Percentiles rank a stretch among this genome's conserved stretches.
phyloP scores from a whole-genome alignment of 78 protist genomes.

The Dictyostelium brefeldianum region DNA sequence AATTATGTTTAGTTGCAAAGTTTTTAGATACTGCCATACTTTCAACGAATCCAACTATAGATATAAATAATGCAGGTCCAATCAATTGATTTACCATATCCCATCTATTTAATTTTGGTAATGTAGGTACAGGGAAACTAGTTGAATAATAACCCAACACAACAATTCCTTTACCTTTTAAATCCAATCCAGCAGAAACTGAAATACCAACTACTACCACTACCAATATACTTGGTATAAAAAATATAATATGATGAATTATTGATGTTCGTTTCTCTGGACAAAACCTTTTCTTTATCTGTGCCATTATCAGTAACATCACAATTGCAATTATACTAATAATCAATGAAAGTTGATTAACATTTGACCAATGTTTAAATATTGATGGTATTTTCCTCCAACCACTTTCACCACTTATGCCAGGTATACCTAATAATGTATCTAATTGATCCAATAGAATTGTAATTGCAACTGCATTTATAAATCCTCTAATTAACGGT shows the following conservation, averaged over 20 bases:
- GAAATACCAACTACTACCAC: slow-evolving; percentile 74
- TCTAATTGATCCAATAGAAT: slow-evolving; percentile 67
- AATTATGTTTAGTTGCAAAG: slow-evolving; percentile 62
- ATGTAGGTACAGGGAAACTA: slow-evolving; percentile 60
- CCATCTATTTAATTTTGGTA: slow-evolving; percentile 55
- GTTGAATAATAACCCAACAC: slow-evolving; percentile 19
- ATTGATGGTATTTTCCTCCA: slow-evolving; percentile 42
- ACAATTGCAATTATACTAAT: slow-evolving; percentile 6
- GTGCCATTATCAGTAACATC: slow-evolving; percentile 13
- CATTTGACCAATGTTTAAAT: slow-evolving; percentile 4
- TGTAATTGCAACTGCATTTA: slow-evolving; percentile 58
- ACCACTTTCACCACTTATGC: neutral
- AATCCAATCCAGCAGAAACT: neutral
- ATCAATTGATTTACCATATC: slow-evolving; percentile 18
- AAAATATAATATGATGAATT: slow-evolving; percentile 44
- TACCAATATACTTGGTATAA: slow-evolving; percentile 69
- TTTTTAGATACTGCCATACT: slow-evolving; percentile 58
- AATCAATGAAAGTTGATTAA: neutral
- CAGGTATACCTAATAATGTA: slow-evolving; percentile 24
- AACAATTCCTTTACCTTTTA: slow-evolving; percentile 10
- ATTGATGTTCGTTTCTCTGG: slow-evolving; percentile 55
- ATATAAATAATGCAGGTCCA: slow-evolving; percentile 54
- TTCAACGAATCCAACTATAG: slow-evolving; percentile 62
- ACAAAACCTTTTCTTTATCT: slow-evolving; percentile 17
- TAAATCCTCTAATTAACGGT: slow-evolving; percentile 71